Evolutionary conservation across 2,329 filamentous ascomycete species (phyloP).

Genomic region (Penicillium verrucosum): DNA sequence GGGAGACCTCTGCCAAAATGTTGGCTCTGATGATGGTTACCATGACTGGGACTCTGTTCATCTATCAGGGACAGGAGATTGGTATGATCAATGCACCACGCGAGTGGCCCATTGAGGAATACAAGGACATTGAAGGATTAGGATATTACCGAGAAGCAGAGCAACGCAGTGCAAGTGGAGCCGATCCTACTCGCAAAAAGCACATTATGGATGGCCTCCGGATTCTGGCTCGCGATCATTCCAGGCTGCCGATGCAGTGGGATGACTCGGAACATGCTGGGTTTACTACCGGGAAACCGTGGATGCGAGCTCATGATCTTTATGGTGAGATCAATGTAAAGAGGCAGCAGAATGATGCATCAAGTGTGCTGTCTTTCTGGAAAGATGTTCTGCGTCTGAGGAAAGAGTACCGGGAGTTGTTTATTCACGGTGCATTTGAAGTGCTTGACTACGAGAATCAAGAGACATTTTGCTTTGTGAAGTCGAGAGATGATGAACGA

Average conservation of each 20-base stretch:
- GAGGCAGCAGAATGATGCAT: slow-evolving; percentile 47
- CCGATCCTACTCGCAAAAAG: slow-evolving; percentile 12
- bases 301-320: slow-evolving; percentile 58
- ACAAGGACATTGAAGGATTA: slow-evolving; percentile 43
- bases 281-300: slow-evolving; percentile 57
- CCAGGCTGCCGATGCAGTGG: slow-evolving; percentile 68
- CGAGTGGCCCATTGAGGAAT: slow-evolving; percentile 49
- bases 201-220: slow-evolving; percentile 43
- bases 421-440: slow-evolving; percentile 37
- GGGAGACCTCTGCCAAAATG: slow-evolving; percentile 52
- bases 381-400: slow-evolving; percentile 52
- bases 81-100: slow-evolving; percentile 57
- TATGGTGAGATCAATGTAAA: slow-evolving; percentile 46
- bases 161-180: slow-evolving; percentile 32
- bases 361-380: slow-evolving; percentile 59
- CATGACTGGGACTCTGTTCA: slow-evolving; percentile 54
- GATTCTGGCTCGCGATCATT: slow-evolving; percentile 57
- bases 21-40: slow-evolving; percentile 50
- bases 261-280: slow-evolving; percentile 55
- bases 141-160: slow-evolving; percentile 47
- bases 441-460: slow-evolving; percentile 20
- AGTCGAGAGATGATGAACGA: slow-evolving; percentile 13
- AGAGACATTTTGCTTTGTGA: slow-evolving; percentile 23
- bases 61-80: slow-evolving; percentile 61
- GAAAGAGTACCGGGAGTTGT: slow-evolving; percentile 56